These are phyloP conservation scores for Bryum argenteum DNA, from an alignment of 225 moss, liverwort and hornwort genomes.

Conservation along the genomic window DNA sequence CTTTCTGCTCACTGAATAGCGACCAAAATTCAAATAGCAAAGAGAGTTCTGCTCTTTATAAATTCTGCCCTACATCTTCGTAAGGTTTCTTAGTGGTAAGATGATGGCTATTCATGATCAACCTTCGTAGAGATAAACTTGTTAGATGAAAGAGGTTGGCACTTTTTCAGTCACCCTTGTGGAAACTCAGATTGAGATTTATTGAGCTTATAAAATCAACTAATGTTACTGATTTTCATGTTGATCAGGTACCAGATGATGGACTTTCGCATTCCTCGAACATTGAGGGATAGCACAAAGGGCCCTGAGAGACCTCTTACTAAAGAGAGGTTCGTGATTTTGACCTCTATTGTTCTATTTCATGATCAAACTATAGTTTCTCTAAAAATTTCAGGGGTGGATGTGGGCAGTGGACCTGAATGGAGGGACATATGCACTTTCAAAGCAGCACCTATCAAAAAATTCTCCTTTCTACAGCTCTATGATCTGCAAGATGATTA, in stretches of 20 bases:
- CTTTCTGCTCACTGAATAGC: no score
- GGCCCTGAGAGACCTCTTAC: constrained; percentile 49
- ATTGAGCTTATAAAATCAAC: no score
- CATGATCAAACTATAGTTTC: neutral
- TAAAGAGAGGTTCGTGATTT: constrained; percentile 49
- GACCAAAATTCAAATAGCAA: no score
- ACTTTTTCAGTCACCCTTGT: neutral
- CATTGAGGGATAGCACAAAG: constrained; percentile 45
- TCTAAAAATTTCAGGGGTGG: constrained; percentile 23
- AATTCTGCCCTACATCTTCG: constrained; percentile 11
- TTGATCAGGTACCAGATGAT: constrained; percentile 60
- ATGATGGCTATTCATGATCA: constrained; percentile 15
- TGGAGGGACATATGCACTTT: constrained; percentile 89
- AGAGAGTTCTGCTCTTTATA: constrained; percentile 7
- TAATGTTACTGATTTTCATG: constrained; percentile 4
- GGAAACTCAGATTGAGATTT: no score
- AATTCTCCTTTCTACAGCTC: constrained; percentile 86
- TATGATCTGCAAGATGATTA: constrained; percentile 87
- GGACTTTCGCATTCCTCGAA: constrained; percentile 67
- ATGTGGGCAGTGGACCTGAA: constrained; percentile 50
- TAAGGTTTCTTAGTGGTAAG: constrained; percentile 9
- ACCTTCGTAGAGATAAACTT: neutral
- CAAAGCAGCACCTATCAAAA: constrained; percentile 77
- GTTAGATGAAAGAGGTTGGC: neutral
- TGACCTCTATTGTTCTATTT: constrained; percentile 13